Evolutionary conservation across 192 early-diverging fungal genomes (phyloP), one percentile per base, ranked within the genome.

Genomic region (Radiomyces spectabilis): DNA sequence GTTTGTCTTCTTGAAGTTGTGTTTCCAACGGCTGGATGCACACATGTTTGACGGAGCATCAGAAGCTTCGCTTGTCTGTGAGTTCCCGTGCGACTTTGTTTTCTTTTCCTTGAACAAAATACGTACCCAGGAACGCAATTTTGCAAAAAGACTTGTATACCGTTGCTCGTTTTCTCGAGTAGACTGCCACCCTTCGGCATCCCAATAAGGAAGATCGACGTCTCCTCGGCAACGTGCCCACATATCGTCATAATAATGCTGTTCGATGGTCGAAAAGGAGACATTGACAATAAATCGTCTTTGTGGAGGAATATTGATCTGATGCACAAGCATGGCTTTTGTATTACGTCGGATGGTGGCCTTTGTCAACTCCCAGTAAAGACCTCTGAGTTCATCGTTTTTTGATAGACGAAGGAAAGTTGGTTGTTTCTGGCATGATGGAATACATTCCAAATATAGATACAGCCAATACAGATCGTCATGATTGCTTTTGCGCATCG

Each of bases 281-380:
- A 87, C 60, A 2, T 68, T 57, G 21, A 82, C 60, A 10, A 70
- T 47, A 8, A 61, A 26, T 25, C 82, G 53, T 18, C 37, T 21
- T 59, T 87, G 85, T 4, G 51, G 51, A 1, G 85, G 85, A 0
- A 87, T 56, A 3, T 63, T 51, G 15, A 86, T 52, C 43, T 87
- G 80, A 15, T 65, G 58, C 29, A 48, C 35, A 1, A 85, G 73
- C 25, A 65, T 71, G 1, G 22, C 33, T 43, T 87, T 87, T 2
- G 70, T 61, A 57, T 81, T 82, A 8, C 85, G 70, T 40, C 72
- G 72, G 70, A 86, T 73, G 45, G 80, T 63, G 10, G 40, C 40
- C 8, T 55, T 55, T 25, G 54, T 57, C 19, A 63, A 41, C 13
- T 51, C 53, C 12, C 72, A 26, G 25, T 40, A 58, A 12, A 63